phyloP scores from a whole-genome alignment of 1,284 basidiomycete genomes.

The Sparassis latifolia region DNA sequence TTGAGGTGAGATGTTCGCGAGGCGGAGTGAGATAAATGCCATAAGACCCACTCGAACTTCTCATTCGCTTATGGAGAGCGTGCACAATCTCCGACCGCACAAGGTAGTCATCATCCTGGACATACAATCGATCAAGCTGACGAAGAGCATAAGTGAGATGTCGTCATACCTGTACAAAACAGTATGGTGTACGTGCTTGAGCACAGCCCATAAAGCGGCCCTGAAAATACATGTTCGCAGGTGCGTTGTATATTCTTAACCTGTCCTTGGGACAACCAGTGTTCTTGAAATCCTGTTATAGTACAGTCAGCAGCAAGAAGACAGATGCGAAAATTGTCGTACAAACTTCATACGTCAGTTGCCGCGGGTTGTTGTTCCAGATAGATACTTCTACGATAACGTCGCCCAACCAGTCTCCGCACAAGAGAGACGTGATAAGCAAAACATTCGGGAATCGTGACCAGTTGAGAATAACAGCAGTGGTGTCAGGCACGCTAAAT shows the following conservation, averaged over 20 bases:
- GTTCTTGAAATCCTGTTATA: conserved; percentile 37
- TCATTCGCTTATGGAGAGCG: conserved; percentile 37
- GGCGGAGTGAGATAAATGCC: conserved; percentile 54
- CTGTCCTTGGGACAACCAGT: conserved; percentile 38
- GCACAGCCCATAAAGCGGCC: conserved; percentile 59
- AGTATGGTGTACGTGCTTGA: conserved; percentile 43
- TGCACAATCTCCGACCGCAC: conserved; percentile 50
- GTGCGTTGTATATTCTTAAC: conserved; percentile 52
- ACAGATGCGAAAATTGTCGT: conserved; percentile 10
- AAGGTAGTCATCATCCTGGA: conserved; percentile 65
- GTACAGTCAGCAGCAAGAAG: conserved; percentile 2
- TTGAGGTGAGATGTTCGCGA: conserved; percentile 51
- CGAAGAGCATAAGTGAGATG: not conserved
- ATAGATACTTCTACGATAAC: conserved; percentile 45
- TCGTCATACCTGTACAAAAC: conserved; percentile 52
- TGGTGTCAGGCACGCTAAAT: conserved; percentile 29
- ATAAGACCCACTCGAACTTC: conserved; percentile 16
- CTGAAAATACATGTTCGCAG: conserved; percentile 53
- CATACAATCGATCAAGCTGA: not conserved
- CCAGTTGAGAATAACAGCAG: conserved; percentile 62
- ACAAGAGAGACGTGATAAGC: conserved; percentile 46
- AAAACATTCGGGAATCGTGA: conserved; percentile 54
- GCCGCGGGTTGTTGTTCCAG: conserved; percentile 58
- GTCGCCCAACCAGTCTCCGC: conserved; percentile 38
- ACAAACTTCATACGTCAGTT: conserved; percentile 35